Evolutionary conservation across 306 rosid genomes (phyloP), one percentile per base, ranked within the genome.

Genomic region (Notholithocarpus densiflorus): DNA sequence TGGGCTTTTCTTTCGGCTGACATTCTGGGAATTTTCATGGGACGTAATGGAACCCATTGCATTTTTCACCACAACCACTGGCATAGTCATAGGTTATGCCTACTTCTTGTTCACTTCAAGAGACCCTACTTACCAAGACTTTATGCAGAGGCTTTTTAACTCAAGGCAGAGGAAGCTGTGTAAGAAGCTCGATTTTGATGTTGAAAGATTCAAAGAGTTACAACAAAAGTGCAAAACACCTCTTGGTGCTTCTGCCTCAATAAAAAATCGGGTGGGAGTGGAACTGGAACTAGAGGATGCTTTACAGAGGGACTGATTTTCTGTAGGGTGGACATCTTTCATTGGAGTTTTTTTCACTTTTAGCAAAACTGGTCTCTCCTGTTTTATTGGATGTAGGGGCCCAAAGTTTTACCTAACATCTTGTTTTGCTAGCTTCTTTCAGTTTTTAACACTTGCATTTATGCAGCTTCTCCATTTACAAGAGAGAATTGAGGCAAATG

Each of bases 1-100:
- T 1, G 87, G 91, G 29, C 81, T 96, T 27, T 93, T 96, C 87
- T 96, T 96, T 74, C 77, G 99, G 83, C 85, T 96, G 62, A 96
- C 99, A n/a, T 96, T 91, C 91, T 96, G 99, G 99, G 99, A 96
- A 43, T 96, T 93, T 68, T 96, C 99, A 21, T 96, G 99, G 99
- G 99, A 96, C 71, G 91, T 96, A 24, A 92, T 96, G 98, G 99
- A 93, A 71, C 99, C 99, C 19, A 83, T 96, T 20, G 89, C 99
- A 24, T 96, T 88, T 82, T 96, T 93, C 71, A 77, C 94, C 27
- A 93, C 99, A 23, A 17, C 91, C 5, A 37, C 86, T 24, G 92
- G 98, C 78, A 74, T 96, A 73, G 90, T 94, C 40, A 74, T 93
- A n/a, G 93, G 99, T 55, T 96, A 96, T 87, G 90, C 94, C 45